These are phyloP conservation scores for Aspergillus fumigatiaffinis DNA, from an alignment of 2,329 filamentous ascomycete genomes.

Conservation along the genomic window DNA sequence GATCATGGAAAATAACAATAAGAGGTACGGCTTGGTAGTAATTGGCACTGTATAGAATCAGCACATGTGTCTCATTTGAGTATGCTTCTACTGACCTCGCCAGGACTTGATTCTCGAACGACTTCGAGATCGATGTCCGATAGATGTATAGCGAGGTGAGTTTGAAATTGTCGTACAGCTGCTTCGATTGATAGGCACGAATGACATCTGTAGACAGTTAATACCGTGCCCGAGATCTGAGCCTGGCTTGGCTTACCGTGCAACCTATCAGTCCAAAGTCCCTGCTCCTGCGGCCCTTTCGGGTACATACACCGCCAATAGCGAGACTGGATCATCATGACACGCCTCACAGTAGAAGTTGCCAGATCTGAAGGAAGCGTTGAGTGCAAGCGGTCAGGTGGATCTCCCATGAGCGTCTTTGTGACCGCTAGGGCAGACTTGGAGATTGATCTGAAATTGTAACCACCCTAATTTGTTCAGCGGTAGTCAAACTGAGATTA, in stretches of 20 bases:
- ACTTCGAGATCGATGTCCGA: constrained; percentile 65
- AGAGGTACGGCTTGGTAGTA: constrained; percentile 65
- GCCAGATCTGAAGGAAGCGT: constrained; percentile 48
- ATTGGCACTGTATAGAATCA: constrained; percentile 48
- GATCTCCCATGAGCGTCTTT: constrained; percentile 90
- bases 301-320: constrained; percentile 90
- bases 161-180: constrained; percentile 65
- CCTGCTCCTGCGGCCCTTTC: constrained; percentile 39
- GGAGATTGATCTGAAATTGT: constrained; percentile 90
- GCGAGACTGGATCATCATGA: constrained; percentile 55
- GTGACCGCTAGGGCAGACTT: constrained; percentile 88
- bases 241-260: constrained; percentile 46
- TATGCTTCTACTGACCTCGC: constrained; percentile 55
- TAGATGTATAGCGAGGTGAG: constrained; percentile 82
- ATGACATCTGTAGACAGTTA: constrained; percentile 60
- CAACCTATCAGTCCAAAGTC: constrained; percentile 52
- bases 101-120: constrained; percentile 82
- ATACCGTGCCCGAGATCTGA: too few relatives aligned
- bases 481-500: neutral
- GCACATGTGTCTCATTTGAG: neutral
- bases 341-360: constrained; percentile 55
- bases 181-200: constrained; percentile 68
- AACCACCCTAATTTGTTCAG: constrained; percentile 61
- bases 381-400: constrained; percentile 60
- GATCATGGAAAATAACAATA: constrained; percentile 85